These are phyloP conservation scores for Starmerella gropengiesseri DNA, from an alignment of 805 yeast genomes.

Conservation along the genomic window DNA sequence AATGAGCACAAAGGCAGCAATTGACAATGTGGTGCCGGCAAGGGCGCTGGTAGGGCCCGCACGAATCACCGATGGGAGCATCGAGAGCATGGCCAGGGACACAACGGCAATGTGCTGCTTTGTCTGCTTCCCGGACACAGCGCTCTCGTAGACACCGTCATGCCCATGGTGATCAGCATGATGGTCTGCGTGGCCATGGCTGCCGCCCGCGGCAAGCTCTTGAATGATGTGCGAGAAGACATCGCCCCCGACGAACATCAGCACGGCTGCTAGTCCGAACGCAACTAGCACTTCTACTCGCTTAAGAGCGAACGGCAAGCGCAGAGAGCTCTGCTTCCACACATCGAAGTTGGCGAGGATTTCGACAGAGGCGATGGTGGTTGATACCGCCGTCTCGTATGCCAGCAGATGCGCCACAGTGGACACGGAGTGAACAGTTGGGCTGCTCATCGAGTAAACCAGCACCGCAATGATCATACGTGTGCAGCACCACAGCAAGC, in stretches of 20 bases:
- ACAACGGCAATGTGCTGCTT: conserved; percentile 4
- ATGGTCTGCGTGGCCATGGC: conserved; percentile 4
- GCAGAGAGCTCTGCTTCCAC: conserved; percentile 73
- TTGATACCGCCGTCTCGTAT: conserved; percentile 73
- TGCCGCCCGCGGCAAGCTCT: conserved; percentile 39
- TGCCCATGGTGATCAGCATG: not conserved
- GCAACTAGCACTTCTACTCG: conserved; percentile 79
- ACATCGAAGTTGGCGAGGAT: conserved; percentile 84
- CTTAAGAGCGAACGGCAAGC: conserved; percentile 89
- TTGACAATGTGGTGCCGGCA: conserved; percentile 25
- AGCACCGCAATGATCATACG: conserved; percentile 47
- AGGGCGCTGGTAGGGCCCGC: conserved; percentile 14
- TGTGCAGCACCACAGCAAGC: conserved; percentile 45
- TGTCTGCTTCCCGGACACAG: not conserved
- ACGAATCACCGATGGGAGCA: conserved; percentile 10
- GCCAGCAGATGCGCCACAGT: conserved; percentile 73
- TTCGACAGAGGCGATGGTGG: conserved; percentile 58
- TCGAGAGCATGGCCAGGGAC: conserved; percentile 4
- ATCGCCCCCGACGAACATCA: conserved; percentile 86
- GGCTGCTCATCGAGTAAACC: conserved; percentile 35
- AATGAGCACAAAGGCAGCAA: conserved; percentile 27
- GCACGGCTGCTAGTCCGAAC: conserved; percentile 73
- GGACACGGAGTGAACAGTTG: conserved; percentile 36
- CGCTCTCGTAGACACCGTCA: not conserved
- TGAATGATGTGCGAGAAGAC: conserved; percentile 78